These are phyloP conservation scores for Carnegiea gigantea DNA, from an alignment of 179 eudicot species.

Conservation along the genomic window DNA sequence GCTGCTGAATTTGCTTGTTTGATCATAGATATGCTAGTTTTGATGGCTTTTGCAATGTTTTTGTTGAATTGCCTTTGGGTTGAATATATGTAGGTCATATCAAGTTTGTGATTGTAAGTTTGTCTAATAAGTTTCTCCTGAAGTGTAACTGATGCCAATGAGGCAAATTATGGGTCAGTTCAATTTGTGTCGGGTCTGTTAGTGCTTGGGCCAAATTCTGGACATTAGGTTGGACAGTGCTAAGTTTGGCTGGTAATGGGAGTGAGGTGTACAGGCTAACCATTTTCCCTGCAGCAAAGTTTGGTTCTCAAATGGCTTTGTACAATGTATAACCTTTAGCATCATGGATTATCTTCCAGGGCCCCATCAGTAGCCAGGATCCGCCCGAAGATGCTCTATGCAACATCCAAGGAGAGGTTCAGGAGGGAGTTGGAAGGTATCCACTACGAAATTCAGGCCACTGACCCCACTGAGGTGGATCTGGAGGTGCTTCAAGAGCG, in stretches of 20 bases:
- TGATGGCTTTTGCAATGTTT: no score
- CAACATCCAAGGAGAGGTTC: slow-evolving; percentile 67
- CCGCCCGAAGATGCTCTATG: slow-evolving; percentile 76
- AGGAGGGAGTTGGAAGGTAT: slow-evolving; percentile 64
- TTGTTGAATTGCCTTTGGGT: no score
- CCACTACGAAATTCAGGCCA: slow-evolving; percentile 79
- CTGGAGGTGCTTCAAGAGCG: slow-evolving; percentile 61
- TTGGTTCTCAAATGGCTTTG: background rate
- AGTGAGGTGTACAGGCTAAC: no score
- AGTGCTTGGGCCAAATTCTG: background rate
- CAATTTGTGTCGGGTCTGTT: background rate
- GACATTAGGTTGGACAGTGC: no score
- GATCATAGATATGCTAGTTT: no score
- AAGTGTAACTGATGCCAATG: background rate
- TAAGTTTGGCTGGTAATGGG: no score
- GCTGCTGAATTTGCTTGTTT: no score
- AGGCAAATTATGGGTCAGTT: background rate
- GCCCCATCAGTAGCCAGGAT: slow-evolving; percentile 67
- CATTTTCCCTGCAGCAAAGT: no score
- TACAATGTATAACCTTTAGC: background rate
- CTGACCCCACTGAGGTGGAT: slow-evolving; percentile 68
- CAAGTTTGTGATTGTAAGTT: background rate
- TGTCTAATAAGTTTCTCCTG: background rate
- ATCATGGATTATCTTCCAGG: slow-evolving; percentile 35
- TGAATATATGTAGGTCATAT: background rate